Base-by-base conservation (phyloP, 768 basidiomycete genomes). In the Xerocomus spinulosus region DNA sequence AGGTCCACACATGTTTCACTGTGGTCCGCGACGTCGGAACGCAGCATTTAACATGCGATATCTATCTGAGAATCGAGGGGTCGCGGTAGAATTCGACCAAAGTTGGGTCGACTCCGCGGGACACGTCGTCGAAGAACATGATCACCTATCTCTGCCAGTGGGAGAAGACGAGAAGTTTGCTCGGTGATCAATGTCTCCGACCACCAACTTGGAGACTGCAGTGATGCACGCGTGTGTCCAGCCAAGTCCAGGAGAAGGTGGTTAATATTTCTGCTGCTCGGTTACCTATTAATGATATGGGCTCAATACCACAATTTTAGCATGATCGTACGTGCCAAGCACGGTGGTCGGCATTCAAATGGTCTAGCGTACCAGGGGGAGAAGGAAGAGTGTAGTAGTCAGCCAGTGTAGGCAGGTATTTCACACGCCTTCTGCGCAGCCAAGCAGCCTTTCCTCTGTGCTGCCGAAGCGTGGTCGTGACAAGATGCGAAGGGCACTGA, bases 401-500 rank as follows among this genome's bases (percentile, higher is more conserved):
- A n/a, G n/a, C n/a, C n/a, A n/a, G n/a, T n/a, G n/a, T 26, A 40
- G 42, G 34, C 10, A 48, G 2, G 9, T 26, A 36, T 14, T 48
- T 60, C 60, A 35, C 59, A 60, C 61, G 52, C 37, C 40, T 12
- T 29, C 13, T 6, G 40, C 28, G 26, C 28, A 28, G 18, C 40
- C 40, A 18, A 42, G 26, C 40, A 39, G 15, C 33, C 33, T 17
- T 14, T 34, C 8, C 4, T 15, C 8, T 43, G 34, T 18, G 34
- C 25, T 3, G 46, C 47, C 25, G 28, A 4, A 14, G 7, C 24
- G 25, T n/a, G 35, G 26, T 37, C 13, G 46, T 39, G 42, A 37
- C 58, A 51, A 49, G 48, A 64, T 63, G 62, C 60, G 48, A 54
- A 62, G 60, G 40, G 41, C 35, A 56, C 50, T 42, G 35, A 32